phyloP scores from a whole-genome alignment of 2,329 filamentous ascomycete genomes.

The Westerdykella sp. region DNA sequence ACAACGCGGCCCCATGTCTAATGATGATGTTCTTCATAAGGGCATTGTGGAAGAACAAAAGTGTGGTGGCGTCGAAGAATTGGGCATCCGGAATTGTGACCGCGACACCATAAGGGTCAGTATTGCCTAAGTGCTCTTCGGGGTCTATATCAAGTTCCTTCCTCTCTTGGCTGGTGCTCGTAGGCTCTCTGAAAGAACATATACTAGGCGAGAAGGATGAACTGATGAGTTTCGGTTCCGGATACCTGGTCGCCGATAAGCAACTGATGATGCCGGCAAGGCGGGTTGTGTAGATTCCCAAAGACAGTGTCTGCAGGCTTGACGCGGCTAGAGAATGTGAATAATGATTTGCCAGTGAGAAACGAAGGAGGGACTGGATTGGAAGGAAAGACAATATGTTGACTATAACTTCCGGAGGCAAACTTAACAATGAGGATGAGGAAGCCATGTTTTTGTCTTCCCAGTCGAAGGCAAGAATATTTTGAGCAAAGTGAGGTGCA shows the following conservation, averaged over 20 bases:
- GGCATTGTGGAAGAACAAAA: conserved; percentile 25
- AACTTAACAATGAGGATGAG: conserved; percentile 16
- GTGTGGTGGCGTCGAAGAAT: conserved; percentile 13
- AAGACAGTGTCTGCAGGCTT: conserved; percentile 62
- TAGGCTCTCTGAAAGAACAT: background rate
- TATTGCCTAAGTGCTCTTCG: background rate
- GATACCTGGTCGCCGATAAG: conserved; percentile 33
- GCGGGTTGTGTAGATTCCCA: conserved; percentile 67
- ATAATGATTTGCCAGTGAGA: conserved; percentile 26
- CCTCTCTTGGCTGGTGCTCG: background rate
- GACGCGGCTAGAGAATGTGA: conserved; percentile 24
- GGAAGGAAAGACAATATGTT: conserved; percentile 30
- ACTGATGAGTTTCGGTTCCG: conserved; percentile 1
- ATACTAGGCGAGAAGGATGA: conserved; percentile 4
- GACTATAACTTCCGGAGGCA: conserved; percentile 31
- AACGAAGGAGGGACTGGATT: conserved; percentile 27
- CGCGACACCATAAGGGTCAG: conserved; percentile 12
- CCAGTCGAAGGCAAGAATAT: too few species aligned
- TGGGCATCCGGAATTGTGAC: conserved; percentile 19
- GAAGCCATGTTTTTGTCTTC: background rate
- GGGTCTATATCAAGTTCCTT: background rate
- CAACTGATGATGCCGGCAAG: conserved; percentile 66
- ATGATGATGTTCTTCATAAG: conserved; percentile 19
- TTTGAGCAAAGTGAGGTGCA: too few species aligned
- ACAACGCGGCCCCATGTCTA: conserved; percentile 21